phyloP scores from a whole-genome alignment of 2,329 filamentous ascomycete species.

The Orbilia ellipsospora region DNA sequence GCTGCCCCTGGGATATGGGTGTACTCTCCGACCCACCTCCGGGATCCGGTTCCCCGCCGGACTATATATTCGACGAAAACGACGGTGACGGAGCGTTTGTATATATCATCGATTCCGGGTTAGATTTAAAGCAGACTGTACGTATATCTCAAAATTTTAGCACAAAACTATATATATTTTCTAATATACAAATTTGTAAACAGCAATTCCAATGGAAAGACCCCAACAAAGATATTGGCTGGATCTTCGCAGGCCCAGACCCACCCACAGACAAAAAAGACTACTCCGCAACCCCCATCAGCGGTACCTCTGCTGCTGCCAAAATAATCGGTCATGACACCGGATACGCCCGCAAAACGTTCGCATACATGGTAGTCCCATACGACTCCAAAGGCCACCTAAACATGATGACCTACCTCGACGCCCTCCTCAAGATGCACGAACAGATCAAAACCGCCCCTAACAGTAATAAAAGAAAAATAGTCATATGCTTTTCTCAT shows the following conservation, averaged over 20 bases:
- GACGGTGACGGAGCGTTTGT: conserved; percentile 28
- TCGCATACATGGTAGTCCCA: conserved; percentile 35
- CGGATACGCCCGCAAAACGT: conserved; percentile 29
- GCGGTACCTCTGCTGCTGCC: conserved; percentile 29
- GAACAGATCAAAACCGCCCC: conserved; percentile 22
- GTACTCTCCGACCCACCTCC: conserved; percentile 23
- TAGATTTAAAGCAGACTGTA: conserved; percentile 29
- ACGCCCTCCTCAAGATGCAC: conserved; percentile 41
- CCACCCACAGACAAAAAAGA: conserved; percentile 20
- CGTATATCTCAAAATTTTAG: not conserved
- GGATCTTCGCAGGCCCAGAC: conserved; percentile 30
- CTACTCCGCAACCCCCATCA: not conserved
- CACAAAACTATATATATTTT: not conserved
- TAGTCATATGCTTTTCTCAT: conserved; percentile 39
- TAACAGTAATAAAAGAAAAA: conserved; percentile 3
- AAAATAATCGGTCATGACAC: conserved; percentile 28
- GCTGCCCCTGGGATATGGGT: conserved; percentile 18
- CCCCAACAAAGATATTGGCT: conserved; percentile 27
- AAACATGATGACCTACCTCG: conserved; percentile 31
- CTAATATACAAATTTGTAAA: not conserved
- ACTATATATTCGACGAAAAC: conserved; percentile 31
- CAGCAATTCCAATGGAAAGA: conserved; percentile 27
- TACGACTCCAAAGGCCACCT: conserved; percentile 24
- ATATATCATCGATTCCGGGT: conserved; percentile 30
- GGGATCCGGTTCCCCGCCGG: not conserved